phyloP scores from a whole-genome alignment of 2,329 filamentous ascomycete species.

The Alternaria arborescens region DNA sequence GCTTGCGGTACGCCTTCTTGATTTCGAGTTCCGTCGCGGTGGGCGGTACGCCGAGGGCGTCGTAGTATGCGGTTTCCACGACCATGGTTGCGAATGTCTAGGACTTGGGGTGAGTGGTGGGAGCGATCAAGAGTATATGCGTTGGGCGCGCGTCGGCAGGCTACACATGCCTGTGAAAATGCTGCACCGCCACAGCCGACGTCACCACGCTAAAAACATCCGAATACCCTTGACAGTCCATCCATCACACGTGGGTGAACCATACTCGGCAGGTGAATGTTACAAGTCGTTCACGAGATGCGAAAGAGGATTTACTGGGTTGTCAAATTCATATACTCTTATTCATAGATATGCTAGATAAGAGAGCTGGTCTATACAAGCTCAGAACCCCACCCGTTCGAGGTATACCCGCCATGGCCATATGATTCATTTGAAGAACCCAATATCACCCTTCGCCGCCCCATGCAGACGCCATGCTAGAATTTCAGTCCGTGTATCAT shows the following conservation, averaged over 20 bases:
- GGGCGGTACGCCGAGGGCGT: constrained; percentile 82
- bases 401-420: constrained; percentile 39
- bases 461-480: constrained; percentile 52
- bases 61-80: constrained; percentile 88
- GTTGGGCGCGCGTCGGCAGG: constrained; percentile 29
- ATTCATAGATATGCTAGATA: constrained; percentile 40
- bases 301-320: not conserved
- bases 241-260: not conserved
- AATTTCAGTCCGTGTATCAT: constrained; percentile 42
- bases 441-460: constrained; percentile 45
- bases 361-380: constrained; percentile 40
- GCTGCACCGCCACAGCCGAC: constrained; percentile 28
- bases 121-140: constrained; percentile 19
- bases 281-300: not conserved
- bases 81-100: constrained; percentile 67
- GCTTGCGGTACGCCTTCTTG: constrained; percentile 92
- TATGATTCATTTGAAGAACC: constrained; percentile 39
- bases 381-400: constrained; percentile 32
- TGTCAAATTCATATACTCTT: constrained; percentile 18
- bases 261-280: not conserved
- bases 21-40: constrained; percentile 91
- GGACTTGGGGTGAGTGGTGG: constrained; percentile 8
- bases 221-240: not conserved
- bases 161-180: constrained; percentile 26
- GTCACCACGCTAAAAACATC: constrained; percentile 26